These are phyloP conservation scores for Helicostylum pulchrum DNA, from an alignment of 192 early-diverging fungal genomes.

Conservation along the genomic window DNA sequence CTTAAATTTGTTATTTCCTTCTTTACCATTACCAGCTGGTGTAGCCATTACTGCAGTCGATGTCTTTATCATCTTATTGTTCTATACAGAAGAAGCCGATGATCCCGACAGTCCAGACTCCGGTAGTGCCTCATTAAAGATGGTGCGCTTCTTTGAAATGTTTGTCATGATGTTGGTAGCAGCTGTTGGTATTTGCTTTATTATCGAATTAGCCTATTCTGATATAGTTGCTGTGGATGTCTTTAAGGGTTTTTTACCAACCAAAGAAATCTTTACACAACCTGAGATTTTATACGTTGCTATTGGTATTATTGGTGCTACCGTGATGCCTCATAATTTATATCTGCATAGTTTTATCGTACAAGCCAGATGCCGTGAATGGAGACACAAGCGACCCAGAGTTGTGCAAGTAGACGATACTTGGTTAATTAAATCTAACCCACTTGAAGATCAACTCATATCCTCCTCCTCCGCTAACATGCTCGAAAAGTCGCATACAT, in stretches of 20 bases:
- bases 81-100: slow-evolving; percentile 53
- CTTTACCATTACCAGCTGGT: slow-evolving; percentile 65
- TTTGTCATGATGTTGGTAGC: slow-evolving; percentile 65
- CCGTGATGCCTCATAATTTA: slow-evolving; percentile 72
- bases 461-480: no score
- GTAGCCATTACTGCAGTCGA: slow-evolving; percentile 74
- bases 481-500: neutral
- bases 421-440: neutral
- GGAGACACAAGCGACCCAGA: slow-evolving; percentile 19
- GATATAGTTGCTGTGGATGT: slow-evolving; percentile 60
- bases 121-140: slow-evolving; percentile 29
- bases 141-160: slow-evolving; percentile 61
- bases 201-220: slow-evolving; percentile 56
- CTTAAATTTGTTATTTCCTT: slow-evolving; percentile 66
- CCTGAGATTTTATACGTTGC: slow-evolving; percentile 60
- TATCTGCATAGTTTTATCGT: slow-evolving; percentile 79
- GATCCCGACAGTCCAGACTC: neutral
- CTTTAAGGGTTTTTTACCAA: slow-evolving; percentile 60
- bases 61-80: slow-evolving; percentile 65
- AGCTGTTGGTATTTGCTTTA: slow-evolving; percentile 65
- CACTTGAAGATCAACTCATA: neutral
- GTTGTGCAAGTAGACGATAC: neutral
- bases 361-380: slow-evolving; percentile 48
- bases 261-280: slow-evolving; percentile 52
- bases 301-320: slow-evolving; percentile 84